A percentile compares a stretch with the other conserved stretches of the same genome.
Conservation (phyloP, 257 asterid genomes). For the Solanum rostratum region DNA sequence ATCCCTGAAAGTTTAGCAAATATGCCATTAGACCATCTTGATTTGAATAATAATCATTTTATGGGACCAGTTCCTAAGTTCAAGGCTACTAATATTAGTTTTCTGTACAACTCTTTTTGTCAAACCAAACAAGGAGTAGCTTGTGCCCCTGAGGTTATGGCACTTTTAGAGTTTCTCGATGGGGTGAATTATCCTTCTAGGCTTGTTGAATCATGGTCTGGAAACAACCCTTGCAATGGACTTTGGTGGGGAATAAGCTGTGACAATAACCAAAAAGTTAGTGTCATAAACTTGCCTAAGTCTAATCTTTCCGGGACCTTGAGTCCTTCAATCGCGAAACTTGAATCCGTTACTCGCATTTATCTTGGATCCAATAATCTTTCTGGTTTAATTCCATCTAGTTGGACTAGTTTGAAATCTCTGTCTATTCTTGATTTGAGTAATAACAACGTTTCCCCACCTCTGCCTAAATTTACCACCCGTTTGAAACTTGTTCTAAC, state of each 20-base stretch:
- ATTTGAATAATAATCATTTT: constrained; percentile 68
- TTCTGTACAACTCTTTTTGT: constrained; percentile 49
- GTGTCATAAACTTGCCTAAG: constrained; percentile 40
- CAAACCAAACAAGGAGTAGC: constrained; percentile 29
- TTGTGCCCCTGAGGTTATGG: constrained; percentile 59
- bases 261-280: constrained; percentile 28
- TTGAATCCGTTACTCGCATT: constrained; percentile 48
- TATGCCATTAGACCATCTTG: constrained; percentile 39
- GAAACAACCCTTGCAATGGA: constrained; percentile 51
- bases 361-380: constrained; percentile 49
- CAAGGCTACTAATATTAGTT: constrained; percentile 41
- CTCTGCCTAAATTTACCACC: constrained; percentile 44
- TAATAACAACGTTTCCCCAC: constrained; percentile 57
- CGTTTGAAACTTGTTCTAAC: constrained; percentile 29
- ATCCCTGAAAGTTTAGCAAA: constrained; percentile 47
- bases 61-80: constrained; percentile 77
- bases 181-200: constrained; percentile 52
- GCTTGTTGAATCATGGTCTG: constrained; percentile 70
- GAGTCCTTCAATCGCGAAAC: constrained; percentile 54
- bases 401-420: constrained; percentile 54
- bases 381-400: constrained; percentile 49
- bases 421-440: constrained; percentile 50
- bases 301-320: constrained; percentile 54
- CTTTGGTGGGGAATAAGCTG: constrained; percentile 75
- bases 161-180: constrained; percentile 66